Evolutionary conservation across 306 rosid species (phyloP).

Genomic region (Prunus mongolica): DNA sequence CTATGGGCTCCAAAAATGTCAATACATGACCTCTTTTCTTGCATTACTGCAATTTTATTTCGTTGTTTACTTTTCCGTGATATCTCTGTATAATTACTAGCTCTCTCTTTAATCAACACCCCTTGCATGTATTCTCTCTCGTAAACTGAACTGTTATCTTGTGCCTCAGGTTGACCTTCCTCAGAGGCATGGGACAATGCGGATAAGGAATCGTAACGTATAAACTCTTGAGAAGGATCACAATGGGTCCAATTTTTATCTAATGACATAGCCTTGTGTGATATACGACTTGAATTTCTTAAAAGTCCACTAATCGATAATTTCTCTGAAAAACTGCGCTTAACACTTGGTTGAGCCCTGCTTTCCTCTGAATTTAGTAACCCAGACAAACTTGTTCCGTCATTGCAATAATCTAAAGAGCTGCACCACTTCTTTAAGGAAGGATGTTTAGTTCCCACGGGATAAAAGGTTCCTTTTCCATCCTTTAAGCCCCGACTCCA

Average conservation of each 20-base stretch:
- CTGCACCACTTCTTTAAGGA: constrained; percentile 54
- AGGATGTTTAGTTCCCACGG: constrained; percentile 65
- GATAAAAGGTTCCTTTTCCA: constrained; percentile 90
- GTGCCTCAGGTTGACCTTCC: constrained; percentile 40
- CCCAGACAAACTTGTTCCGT: constrained; percentile 22
- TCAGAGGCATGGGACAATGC: constrained; percentile 25
- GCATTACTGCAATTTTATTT: constrained; percentile 39
- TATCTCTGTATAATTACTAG: constrained; percentile 36
- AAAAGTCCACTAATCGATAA: constrained; percentile 35
- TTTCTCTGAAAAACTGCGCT: constrained; percentile 59
- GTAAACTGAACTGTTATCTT: constrained; percentile 32
- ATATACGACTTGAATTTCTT: constrained; percentile 39
- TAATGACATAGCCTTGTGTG: constrained; percentile 41
- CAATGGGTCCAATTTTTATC: constrained; percentile 28
- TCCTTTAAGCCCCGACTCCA: constrained; percentile 90
- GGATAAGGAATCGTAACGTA: constrained; percentile 29
- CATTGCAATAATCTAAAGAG: constrained; percentile 30
- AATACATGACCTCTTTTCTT: constrained; percentile 48
- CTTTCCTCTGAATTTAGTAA: constrained; percentile 30
- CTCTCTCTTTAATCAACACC: constrained; percentile 71
- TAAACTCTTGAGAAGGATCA: constrained; percentile 36
- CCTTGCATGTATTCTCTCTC: constrained; percentile 97
- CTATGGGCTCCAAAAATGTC: constrained; percentile 21
- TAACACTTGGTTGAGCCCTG: constrained; percentile 35
- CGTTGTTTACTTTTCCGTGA: constrained; percentile 38